Evolutionary conservation across 345 rosid species (phyloP).

Genomic region (Xanthoceras sorbifolium): DNA sequence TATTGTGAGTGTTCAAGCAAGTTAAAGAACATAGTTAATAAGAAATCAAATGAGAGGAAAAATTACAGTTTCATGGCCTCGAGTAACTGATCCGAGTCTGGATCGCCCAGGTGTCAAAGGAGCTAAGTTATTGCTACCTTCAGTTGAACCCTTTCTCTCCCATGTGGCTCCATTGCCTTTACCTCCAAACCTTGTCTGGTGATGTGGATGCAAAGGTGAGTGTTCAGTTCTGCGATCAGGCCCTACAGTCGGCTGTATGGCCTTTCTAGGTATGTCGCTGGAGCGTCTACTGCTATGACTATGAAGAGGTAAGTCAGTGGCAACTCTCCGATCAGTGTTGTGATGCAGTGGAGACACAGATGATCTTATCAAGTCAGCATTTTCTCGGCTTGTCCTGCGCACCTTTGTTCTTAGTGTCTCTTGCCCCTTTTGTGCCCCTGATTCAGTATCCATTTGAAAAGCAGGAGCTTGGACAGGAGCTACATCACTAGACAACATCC

Average conservation of each 20-base stretch:
- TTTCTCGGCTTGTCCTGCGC: background rate
- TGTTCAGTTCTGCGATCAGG: constrained; percentile 20
- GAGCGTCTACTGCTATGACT: constrained; percentile 13
- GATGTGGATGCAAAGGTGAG: constrained; percentile 9
- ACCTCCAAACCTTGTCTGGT: constrained; percentile 12
- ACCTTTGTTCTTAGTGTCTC: constrained; percentile 12
- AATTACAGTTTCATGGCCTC: constrained; percentile 29
- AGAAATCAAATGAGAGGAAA: background rate
- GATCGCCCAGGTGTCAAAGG: constrained; percentile 33
- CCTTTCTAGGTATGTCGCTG: constrained; percentile 6
- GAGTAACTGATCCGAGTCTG: constrained; percentile 22
- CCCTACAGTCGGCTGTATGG: background rate
- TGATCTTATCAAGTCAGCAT: background rate
- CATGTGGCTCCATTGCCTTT: constrained; percentile 17
- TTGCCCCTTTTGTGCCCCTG: constrained; percentile 5
- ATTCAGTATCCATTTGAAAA: constrained; percentile 1
- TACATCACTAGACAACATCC: background rate
- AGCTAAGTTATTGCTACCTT: constrained; percentile 13
- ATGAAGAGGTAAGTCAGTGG: background rate
- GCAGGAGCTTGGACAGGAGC: constrained; percentile 18
- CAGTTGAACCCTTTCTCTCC: constrained; percentile 25
- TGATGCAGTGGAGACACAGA: constrained; percentile 9
- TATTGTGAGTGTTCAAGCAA: constrained; percentile 2
- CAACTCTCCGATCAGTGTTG: constrained; percentile 4
- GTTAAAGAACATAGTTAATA: background rate